Base-by-base conservation (phyloP, 306 rosid species). In the Ziziphus jujuba region DNA sequence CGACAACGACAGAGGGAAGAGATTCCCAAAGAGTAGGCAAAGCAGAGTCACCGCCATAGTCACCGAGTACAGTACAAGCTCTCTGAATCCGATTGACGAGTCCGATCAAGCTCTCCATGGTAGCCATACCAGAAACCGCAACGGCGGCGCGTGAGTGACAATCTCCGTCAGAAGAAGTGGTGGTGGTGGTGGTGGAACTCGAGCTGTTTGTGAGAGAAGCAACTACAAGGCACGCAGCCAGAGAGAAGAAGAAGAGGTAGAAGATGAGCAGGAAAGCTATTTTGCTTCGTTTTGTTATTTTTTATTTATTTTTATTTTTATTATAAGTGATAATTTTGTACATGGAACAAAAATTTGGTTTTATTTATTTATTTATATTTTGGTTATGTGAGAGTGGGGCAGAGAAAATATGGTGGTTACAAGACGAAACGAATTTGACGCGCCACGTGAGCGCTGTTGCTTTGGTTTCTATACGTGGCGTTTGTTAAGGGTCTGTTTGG, bases 1-100 rank as follows among this genome's bases (percentile, higher is more conserved):
- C 79, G 59, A 81, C 82, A 36, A 43, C 85, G 40, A 76, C 74
- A 6, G 79, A 65, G 5, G 85, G 85, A 81, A 81, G 82, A 73
- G 75, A 43, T 72, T 81, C 77, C 85, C 82, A 75, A 16, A 75
- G 72, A 22, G 84, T 72, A 61, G 84, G 78, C 68, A 75, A 61
- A n/a, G 84, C 61, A 23, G 79, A 80, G 19, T 65, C 79, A 56
- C 60, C 71, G 55, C 77, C 84, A 33, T 75, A 24, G 61, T 80
- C 84, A 3, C 82, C 82, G 64, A 72, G 77, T 17, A 69, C 60
- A 8, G 82, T 76, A 36, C 79, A 81, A 9, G 79, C 81, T 14
- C 74, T 64, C 71, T 72, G 85, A 35, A 81, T 68, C 7, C 79
- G 71, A 20, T 76, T 81, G 63, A 76, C 79, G 60, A 81, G 73